phyloP scores from a whole-genome alignment of 176 grass and related monocot genomes.

The Avena eriantha region DNA sequence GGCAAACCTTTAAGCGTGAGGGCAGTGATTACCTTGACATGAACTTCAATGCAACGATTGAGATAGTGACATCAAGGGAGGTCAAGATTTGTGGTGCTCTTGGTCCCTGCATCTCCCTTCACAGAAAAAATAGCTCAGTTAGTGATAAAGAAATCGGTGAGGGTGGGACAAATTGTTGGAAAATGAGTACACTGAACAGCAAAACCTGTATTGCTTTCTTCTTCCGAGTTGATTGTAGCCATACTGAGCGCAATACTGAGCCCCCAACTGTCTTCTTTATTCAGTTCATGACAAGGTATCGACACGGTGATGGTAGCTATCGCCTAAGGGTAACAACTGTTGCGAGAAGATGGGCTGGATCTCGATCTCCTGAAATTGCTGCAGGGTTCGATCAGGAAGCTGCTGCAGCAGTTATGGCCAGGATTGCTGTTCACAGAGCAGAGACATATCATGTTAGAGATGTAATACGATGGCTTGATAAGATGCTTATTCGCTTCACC shows the following conservation, averaged over 20 bases:
- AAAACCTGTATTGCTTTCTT: conserved; percentile 95
- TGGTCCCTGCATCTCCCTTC: conserved; percentile 82
- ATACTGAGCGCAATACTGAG: conserved; percentile 68
- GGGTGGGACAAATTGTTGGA: conserved; percentile 87
- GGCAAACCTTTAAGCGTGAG: conserved; percentile 74
- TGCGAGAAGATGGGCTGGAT: conserved; percentile 88
- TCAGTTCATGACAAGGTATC: conserved; percentile 96
- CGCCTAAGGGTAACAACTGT: conserved; percentile 88
- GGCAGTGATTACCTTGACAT: conserved; percentile 70
- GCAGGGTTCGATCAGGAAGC: conserved; percentile 97
- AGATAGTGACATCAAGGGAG: conserved; percentile 91
- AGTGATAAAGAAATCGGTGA: conserved; percentile 92
- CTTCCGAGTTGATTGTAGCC: conserved; percentile 71
- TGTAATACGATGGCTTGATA: conserved; percentile 98
- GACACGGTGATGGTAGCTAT: conserved; percentile 75
- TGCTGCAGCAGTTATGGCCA: conserved; percentile 89
- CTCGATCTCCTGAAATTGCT: conserved; percentile 77
- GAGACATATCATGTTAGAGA: conserved; percentile 85
- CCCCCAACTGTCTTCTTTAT: conserved; percentile 91
- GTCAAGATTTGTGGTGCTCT: conserved; percentile 96
- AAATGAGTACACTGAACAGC: conserved; percentile 72
- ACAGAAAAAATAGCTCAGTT: conserved; percentile 72
- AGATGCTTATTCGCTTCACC: conserved; percentile 99
- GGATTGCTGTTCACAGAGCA: conserved; percentile 84
- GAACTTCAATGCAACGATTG: conserved; percentile 87